Evolutionary conservation across 306 rosid species (phyloP).

Genomic region (Acacia crassicarpa): DNA sequence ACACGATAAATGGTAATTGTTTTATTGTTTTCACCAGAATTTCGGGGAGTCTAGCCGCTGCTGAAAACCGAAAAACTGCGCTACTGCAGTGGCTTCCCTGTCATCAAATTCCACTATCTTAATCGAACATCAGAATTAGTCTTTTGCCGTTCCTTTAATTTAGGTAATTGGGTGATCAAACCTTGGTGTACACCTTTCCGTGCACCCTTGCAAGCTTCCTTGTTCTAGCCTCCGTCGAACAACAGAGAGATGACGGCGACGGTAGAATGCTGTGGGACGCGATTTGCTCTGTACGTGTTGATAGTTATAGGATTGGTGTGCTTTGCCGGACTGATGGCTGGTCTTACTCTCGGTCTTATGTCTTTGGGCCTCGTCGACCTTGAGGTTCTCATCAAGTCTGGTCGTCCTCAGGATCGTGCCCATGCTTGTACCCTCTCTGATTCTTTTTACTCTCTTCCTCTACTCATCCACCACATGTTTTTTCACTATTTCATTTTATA

Average conservation of each 20-base stretch:
- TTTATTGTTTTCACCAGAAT: background rate
- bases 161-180: background rate
- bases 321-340: conserved; percentile 97
- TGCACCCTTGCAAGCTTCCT: conserved; percentile 9
- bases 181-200: background rate
- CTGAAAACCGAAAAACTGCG: background rate
- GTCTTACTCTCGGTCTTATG: conserved; percentile 97
- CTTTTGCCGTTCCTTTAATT: background rate
- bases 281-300: conserved; percentile 55
- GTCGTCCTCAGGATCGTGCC: conserved; percentile 90
- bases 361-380: conserved; percentile 95
- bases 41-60: background rate
- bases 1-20: no score
- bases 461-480: background rate
- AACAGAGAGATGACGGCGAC: conserved; percentile 57
- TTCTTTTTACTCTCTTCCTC: background rate
- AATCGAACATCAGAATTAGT: background rate
- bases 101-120: background rate
- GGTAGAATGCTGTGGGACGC: conserved; percentile 62
- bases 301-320: conserved; percentile 62
- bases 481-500: background rate
- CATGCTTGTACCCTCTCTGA: conserved; percentile 55
- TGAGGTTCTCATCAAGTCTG: conserved; percentile 92
- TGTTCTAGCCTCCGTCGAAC: background rate
- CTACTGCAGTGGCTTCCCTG: background rate